Conservation (phyloP, 495 filamentous ascomycete species). For the Podospora didyma region DNA sequence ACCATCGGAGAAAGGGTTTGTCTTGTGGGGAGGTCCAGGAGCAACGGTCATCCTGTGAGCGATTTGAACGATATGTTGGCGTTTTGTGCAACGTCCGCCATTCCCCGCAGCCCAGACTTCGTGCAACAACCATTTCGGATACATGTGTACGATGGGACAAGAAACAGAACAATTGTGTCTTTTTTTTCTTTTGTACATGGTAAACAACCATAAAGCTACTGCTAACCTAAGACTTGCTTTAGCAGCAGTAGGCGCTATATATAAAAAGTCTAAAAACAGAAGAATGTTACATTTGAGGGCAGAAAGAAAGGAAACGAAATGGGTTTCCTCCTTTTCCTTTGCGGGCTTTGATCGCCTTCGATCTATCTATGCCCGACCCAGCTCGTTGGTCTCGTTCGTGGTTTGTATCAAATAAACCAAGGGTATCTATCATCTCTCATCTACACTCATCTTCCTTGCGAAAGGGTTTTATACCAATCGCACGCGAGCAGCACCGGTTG, state of each 20-base stretch:
- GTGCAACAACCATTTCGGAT: too few species aligned
- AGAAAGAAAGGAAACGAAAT: too few species aligned
- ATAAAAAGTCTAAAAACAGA: background rate
- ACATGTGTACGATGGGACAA: too few species aligned
- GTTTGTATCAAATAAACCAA: background rate
- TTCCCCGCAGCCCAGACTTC: too few species aligned
- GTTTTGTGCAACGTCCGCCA: too few species aligned
- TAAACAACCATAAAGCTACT: too few species aligned
- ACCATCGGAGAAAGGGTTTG: too few species aligned
- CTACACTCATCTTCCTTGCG: background rate
- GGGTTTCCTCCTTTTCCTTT: background rate
- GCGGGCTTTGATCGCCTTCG: background rate
- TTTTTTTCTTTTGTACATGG: too few species aligned
- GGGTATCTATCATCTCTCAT: background rate
- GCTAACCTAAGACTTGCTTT: background rate
- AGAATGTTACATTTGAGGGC: background rate
- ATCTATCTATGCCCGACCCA: background rate
- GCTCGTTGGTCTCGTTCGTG: background rate
- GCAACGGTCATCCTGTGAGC: too few species aligned
- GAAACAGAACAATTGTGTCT: too few species aligned
- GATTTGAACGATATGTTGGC: too few species aligned
- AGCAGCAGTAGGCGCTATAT: background rate
- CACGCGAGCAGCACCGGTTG: constrained; percentile 4
- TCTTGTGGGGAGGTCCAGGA: too few species aligned
- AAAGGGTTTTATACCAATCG: background rate